Evolutionary conservation across 345 rosid genomes (phyloP), one percentile per base, ranked within the genome.

Genomic region (Arabis hirsuta): DNA sequence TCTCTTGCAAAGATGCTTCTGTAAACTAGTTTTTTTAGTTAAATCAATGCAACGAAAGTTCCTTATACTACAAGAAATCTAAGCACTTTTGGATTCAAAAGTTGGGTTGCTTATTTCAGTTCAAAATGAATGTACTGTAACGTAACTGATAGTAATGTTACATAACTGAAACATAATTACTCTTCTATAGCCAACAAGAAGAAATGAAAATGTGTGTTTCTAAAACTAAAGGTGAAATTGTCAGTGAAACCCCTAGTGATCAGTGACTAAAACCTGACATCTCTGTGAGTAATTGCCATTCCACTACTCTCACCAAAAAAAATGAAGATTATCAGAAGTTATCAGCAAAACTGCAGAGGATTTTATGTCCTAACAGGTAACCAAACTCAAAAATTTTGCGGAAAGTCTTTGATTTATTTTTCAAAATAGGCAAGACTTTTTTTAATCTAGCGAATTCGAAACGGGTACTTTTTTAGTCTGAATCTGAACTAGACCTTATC

Each of bases 401-500:
- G 16, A 16, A 16, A 16, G 16, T 16, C 16, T 16, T 16, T 16
- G 16, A 16, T 16, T 16, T 16, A 16, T 16, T 16, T 16, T 16
- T 16, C 16, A 16, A 16, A 16, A 16, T 16, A 16, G 16, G 16
- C 16, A 16, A 16, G 16, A 16, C 16, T 16, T 16, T 16, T 16
- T 16, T 16, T 16, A 16, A 16, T 16, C 16, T 16, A 16, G 16
- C 16, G 16, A 16, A 16, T 16, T 16, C 16, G 16, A 16, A 16
- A 16, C 16, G 16, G 16, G 71, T 63, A 24, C 0, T 11, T 39
- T 67, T 86, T 24, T 88, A 91, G 78, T 89, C 92, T 19, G 92
- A 79, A 77, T 82, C 85, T 20, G 96, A 81, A 77, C 85, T 81
- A 73, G 83, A 87, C 16, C 16, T 67, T 66, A 44, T 80, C 82